These are phyloP conservation scores for Candida palmyrensis DNA, from an alignment of 805 yeast genomes.

Conservation along the genomic window DNA sequence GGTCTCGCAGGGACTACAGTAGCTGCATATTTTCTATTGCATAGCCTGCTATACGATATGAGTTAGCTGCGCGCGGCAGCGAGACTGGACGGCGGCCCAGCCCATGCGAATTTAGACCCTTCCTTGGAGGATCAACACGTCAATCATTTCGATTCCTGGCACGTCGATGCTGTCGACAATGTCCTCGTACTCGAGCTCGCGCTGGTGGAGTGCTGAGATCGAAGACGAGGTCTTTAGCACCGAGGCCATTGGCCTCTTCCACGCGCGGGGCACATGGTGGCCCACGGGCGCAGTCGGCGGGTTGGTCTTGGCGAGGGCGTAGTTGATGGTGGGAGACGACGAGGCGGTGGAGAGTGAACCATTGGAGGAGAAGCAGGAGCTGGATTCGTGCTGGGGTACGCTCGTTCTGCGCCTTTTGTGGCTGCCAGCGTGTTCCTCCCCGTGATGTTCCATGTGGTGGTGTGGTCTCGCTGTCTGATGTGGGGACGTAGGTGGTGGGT, in stretches of 20 bases:
- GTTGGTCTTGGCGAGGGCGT: neutral
- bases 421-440: neutral
- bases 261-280: neutral
- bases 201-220: too few relatives aligned
- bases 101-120: too few relatives aligned
- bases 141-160: conserved; percentile 3
- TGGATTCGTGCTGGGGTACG: neutral
- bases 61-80: neutral
- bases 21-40: neutral
- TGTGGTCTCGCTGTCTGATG: neutral
- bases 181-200: too few relatives aligned
- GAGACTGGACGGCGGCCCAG: neutral
- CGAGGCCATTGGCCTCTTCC: too few relatives aligned
- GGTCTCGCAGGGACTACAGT: neutral
- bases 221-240: too few relatives aligned
- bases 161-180: too few relatives aligned
- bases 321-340: neutral
- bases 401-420: neutral
- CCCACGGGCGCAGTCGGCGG: neutral
- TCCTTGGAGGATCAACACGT: neutral
- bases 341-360: neutral
- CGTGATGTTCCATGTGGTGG: neutral
- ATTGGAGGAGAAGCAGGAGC: conserved; percentile 2
- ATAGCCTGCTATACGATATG: neutral
- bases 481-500: neutral